Percentiles rank a stretch among this genome's conserved stretches.
phyloP scores from a whole-genome alignment of 495 filamentous ascomycete species.

The Aspergillus conjunctus region DNA sequence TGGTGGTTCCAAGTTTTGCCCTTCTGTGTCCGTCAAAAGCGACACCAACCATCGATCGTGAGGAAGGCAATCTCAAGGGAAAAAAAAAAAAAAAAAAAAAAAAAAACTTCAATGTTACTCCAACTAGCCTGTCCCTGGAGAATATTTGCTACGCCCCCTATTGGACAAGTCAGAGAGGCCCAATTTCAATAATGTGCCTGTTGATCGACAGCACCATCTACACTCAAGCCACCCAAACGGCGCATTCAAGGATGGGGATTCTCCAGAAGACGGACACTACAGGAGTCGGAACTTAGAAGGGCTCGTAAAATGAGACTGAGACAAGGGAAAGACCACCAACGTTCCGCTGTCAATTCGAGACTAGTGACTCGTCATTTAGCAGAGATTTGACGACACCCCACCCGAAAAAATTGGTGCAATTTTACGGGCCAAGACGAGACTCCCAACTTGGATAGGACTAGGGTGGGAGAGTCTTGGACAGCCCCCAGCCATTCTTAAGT shows the following conservation, averaged over 20 bases:
- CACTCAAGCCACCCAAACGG: not conserved
- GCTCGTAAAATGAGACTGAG: conserved; percentile 5
- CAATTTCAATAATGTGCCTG: not conserved
- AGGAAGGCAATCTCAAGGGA: no score
- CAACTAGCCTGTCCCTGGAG: no score
- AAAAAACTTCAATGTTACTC: not conserved
- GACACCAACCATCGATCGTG: no score
- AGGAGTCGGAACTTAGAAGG: no score
- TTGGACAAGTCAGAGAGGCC: not conserved
- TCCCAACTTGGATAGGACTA: not conserved
- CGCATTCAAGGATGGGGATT: not conserved
- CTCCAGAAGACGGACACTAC: no score
- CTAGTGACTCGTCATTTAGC: conserved; percentile 1
- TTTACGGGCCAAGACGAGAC: not conserved
- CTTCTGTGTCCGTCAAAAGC: not conserved
- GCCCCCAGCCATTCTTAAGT: not conserved
- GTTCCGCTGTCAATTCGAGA: not conserved
- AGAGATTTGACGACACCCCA: not conserved
- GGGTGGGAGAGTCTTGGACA: no score
- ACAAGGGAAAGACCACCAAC: not conserved
- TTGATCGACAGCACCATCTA: conserved; percentile 5
- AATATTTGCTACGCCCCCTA: not conserved
- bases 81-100: not conserved
- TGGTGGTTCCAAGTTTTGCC: no score
- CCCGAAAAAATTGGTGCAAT: not conserved